Base-by-base conservation (phyloP, 2,329 filamentous ascomycete genomes). In the Talaromyces amestolkiae region DNA sequence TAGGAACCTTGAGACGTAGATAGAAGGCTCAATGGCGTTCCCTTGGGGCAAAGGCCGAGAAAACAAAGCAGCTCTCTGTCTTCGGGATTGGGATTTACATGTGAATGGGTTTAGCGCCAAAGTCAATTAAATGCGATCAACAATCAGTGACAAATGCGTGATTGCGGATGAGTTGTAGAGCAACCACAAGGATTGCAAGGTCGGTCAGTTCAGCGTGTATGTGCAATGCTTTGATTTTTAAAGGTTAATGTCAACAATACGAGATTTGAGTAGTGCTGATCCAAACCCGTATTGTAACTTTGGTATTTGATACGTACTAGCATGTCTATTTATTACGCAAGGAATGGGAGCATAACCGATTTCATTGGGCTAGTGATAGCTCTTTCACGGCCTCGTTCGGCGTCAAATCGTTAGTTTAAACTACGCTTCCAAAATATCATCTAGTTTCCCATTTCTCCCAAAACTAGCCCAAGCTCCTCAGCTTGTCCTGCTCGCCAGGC, bases 401-500 rank as follows among this genome's bases (percentile, higher is more conserved):
- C 56, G 19, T 59, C 24, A 31, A 22, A 59, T 59, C 56, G 33
- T 59, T 31, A 59, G 31, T 8, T 19, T 56, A 3, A 37, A 22
- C 17, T 43, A 58, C 56, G 15, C 43, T 24, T 27, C 56, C 24
- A 41, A 59, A 24, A 15, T 27, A 27, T 41, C 35, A 51, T 37
- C 33, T 58, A 24, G 6, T 33, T 33, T 41, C n/a, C 22, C 33
- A 27, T 17, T 19, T 41, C n/a, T 7, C 27, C 39, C 37, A 19
- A 58, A 27, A n/a, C 22, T 49, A 68, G 47, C 69, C 72, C 67
- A 78, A 68, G 54, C 71, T 76, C 65, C 73, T 75, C 49, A 80
- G 71, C 67, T 77, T 78, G 45, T 73, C 73, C 68, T 79, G 77
- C 67, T 89, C 87, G 54, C 81, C 79, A 15, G 80, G 76, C 2